phyloP scores from a whole-genome alignment of 768 basidiomycete genomes.

The Pleurotus cornucopiae region DNA sequence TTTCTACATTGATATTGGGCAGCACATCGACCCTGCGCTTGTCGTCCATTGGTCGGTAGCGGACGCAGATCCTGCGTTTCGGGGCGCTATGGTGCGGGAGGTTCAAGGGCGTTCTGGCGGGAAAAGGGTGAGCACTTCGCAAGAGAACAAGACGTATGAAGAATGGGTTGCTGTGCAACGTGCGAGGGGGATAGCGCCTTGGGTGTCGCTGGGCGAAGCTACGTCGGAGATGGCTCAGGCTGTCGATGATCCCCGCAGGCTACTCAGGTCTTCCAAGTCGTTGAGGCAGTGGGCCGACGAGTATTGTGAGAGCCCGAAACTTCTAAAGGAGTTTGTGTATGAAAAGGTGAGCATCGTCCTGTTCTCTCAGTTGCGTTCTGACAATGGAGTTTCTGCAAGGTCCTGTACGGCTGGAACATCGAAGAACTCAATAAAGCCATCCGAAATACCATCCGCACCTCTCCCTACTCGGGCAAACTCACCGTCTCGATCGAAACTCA shows the following conservation, averaged over 20 bases:
- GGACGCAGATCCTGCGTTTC: constrained; percentile 61
- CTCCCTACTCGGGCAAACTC: constrained; percentile 42
- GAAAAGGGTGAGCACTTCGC: constrained; percentile 33
- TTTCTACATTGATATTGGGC: constrained; percentile 55
- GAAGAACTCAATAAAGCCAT: constrained; percentile 33
- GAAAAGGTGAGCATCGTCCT: constrained; percentile 34
- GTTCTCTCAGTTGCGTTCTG: too few species aligned
- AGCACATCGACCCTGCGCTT: constrained; percentile 31
- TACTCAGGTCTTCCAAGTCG: constrained; percentile 53
- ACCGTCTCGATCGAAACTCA: constrained; percentile 46
- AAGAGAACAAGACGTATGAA: constrained; percentile 37
- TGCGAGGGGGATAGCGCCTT: constrained; percentile 47
- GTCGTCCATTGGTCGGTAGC: constrained; percentile 53
- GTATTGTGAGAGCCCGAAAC: constrained; percentile 67
- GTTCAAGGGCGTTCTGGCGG: constrained; percentile 33
- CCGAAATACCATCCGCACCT: constrained; percentile 36
- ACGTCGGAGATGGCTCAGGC: constrained; percentile 14
- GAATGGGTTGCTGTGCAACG: constrained; percentile 40
- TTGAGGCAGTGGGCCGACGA: constrained; percentile 80
- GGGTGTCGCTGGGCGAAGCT: constrained; percentile 23
- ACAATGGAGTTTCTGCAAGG: background rate
- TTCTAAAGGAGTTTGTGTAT: constrained; percentile 77
- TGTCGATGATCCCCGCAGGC: constrained; percentile 10
- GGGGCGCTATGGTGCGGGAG: constrained; percentile 60
- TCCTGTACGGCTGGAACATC: constrained; percentile 46